phyloP scores from a whole-genome alignment of 345 rosid species.

The Orychophragmus violaceus region DNA sequence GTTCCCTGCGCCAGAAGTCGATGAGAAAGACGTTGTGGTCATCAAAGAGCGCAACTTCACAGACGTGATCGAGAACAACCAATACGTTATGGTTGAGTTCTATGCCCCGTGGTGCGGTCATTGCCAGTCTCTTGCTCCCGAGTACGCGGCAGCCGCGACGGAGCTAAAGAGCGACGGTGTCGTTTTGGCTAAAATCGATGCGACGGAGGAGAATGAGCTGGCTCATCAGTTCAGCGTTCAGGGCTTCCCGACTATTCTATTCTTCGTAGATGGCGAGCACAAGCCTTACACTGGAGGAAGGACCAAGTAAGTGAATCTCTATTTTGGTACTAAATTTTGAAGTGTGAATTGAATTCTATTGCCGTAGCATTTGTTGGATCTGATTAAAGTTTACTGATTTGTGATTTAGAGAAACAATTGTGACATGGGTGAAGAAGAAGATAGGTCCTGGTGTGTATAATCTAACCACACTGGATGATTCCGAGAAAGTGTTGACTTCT shows the following conservation, averaged over 20 bases:
- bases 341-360: neutral
- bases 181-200: constrained; percentile 90
- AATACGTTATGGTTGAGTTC: constrained; percentile 93
- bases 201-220: constrained; percentile 83
- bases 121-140: constrained; percentile 94
- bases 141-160: constrained; percentile 94
- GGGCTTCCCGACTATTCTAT: constrained; percentile 78
- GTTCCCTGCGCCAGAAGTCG: constrained; percentile 57
- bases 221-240: constrained; percentile 79
- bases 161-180: constrained; percentile 69
- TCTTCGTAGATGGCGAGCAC: constrained; percentile 80
- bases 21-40: constrained; percentile 87
- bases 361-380: neutral
- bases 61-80: constrained; percentile 52
- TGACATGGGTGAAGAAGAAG: constrained; percentile 98
- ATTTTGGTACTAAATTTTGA: neutral
- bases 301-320: constrained; percentile 52
- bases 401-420: constrained; percentile 65
- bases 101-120: constrained; percentile 99
- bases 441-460: constrained; percentile 80
- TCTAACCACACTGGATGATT: constrained; percentile 76
- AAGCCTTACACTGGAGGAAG: constrained; percentile 79
- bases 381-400: neutral
- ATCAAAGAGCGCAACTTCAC: constrained; percentile 75
- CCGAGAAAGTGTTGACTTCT: constrained; percentile 69